Conservation (phyloP, 2,329 filamentous ascomycete species). For the Exophiala sp. region DNA sequence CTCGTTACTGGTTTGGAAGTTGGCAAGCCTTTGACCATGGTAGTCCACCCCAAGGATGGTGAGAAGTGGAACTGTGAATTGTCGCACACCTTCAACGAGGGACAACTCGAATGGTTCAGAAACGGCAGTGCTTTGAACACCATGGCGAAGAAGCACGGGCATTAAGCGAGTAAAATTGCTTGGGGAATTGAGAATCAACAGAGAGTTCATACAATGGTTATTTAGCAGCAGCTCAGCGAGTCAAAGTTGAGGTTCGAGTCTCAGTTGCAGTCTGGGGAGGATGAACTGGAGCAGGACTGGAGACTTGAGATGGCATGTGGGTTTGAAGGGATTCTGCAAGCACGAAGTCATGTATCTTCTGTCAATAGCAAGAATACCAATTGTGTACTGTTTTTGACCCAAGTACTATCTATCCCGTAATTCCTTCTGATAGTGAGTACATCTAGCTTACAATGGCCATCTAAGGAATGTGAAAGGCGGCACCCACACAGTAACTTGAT, state of each 20-base stretch:
- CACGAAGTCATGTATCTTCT: conserved; percentile 25
- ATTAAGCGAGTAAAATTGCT: background rate
- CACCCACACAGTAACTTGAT: too few species aligned
- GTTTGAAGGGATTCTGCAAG: conserved; percentile 3
- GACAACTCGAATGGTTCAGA: conserved; percentile 99
- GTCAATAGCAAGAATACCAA: conserved; percentile 19
- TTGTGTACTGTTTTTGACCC: conserved; percentile 3
- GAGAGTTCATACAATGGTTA: background rate
- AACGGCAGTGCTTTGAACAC: conserved; percentile 97
- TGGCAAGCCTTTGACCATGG: conserved; percentile 87
- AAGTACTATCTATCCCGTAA: background rate
- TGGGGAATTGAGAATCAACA: background rate
- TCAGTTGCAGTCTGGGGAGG: background rate
- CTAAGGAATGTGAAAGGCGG: too few species aligned
- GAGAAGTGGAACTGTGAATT: conserved; percentile 77
- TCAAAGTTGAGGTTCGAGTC: background rate
- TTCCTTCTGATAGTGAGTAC: background rate
- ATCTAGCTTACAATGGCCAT: background rate
- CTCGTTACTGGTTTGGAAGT: conserved; percentile 84
- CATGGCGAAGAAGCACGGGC: conserved; percentile 69
- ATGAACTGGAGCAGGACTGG: background rate
- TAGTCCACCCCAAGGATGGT: conserved; percentile 87
- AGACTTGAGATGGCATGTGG: background rate
- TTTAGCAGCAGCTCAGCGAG: background rate
- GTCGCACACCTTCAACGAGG: conserved; percentile 95